These are phyloP conservation scores for Dendrobium catenatum DNA, from an alignment of 106 monocot genomes.

Conservation along the genomic window DNA sequence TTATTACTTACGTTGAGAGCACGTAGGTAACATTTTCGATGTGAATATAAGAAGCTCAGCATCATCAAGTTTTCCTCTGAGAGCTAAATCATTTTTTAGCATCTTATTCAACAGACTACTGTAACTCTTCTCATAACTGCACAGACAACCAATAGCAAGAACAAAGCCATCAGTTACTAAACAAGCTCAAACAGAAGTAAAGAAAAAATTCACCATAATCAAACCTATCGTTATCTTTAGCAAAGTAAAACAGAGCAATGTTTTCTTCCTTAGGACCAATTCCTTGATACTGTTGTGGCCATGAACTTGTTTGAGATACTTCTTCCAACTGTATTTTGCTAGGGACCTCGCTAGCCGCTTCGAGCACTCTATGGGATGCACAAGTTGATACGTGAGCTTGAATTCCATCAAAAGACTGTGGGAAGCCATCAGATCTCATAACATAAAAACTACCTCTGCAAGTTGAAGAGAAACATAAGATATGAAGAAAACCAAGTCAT, in stretches of 20 bases:
- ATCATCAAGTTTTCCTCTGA: conserved; percentile 46
- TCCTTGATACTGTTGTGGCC: conserved; percentile 52
- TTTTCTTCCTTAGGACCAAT: conserved; percentile 54
- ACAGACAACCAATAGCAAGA: neutral
- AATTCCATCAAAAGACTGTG: conserved; percentile 48
- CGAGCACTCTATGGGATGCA: conserved; percentile 58
- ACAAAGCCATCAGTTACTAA: neutral
- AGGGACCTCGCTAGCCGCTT: conserved; percentile 48
- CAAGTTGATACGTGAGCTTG: conserved; percentile 80
- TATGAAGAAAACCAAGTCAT: neutral
- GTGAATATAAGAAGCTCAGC: conserved; percentile 67
- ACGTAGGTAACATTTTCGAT: conserved; percentile 48
- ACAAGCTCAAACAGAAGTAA: conserved; percentile 5
- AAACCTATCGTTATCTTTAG: conserved; percentile 72
- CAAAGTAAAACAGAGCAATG: conserved; percentile 90
- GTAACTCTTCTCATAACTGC: conserved; percentile 60
- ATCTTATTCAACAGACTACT: conserved; percentile 50
- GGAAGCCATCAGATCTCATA: conserved; percentile 26
- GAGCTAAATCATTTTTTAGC: conserved; percentile 61
- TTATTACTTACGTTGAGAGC: conserved; percentile 57
- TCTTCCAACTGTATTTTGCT: conserved; percentile 61
- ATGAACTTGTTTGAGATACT: conserved; percentile 40
- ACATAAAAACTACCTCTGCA: conserved; percentile 83
- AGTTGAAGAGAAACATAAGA: neutral
- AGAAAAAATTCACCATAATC: neutral